Evolutionary conservation across 164 flowering plant species (phyloP).

Genomic region (Cinnamomum micranthum): DNA sequence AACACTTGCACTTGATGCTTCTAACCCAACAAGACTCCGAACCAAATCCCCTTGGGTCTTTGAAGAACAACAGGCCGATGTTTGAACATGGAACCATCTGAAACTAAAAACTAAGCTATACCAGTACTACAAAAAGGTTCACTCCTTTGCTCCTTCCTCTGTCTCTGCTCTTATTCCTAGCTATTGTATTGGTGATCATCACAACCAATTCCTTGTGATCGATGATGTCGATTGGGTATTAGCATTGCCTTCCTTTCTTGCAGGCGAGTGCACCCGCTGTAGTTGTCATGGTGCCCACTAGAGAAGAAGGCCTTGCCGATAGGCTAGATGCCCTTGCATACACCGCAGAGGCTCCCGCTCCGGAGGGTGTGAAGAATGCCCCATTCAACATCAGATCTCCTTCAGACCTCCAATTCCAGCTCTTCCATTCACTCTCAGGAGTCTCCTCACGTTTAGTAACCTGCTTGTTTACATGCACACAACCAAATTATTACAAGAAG

Average conservation of each 20-base stretch:
- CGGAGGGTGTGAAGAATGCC: constrained; percentile 62
- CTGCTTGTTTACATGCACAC: too few relatives aligned
- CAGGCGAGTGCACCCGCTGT: constrained; percentile 56
- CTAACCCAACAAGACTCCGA: constrained; percentile 2
- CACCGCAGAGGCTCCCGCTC: constrained; percentile 55
- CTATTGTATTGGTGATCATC: background rate
- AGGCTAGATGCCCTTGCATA: constrained; percentile 72
- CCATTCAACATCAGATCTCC: constrained; percentile 75
- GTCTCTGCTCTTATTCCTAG: background rate
- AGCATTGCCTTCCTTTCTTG: constrained; percentile 58
- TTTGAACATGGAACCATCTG: background rate
- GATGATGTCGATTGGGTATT: background rate
- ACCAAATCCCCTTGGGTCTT: background rate
- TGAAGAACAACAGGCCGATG: constrained; percentile 13
- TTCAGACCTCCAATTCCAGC: constrained; percentile 78
- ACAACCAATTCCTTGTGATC: background rate
- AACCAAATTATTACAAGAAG: too few relatives aligned
- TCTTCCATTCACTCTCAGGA: constrained; percentile 45
- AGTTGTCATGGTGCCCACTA: constrained; percentile 43
- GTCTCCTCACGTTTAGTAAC: constrained; percentile 30
- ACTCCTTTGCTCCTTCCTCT: background rate
- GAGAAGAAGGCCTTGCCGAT: constrained; percentile 52
- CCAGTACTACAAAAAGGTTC: background rate
- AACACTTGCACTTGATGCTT: background rate
- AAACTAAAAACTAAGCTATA: background rate